phyloP scores from a whole-genome alignment of 768 basidiomycete species.

The Sporobolomyces phaffii region DNA sequence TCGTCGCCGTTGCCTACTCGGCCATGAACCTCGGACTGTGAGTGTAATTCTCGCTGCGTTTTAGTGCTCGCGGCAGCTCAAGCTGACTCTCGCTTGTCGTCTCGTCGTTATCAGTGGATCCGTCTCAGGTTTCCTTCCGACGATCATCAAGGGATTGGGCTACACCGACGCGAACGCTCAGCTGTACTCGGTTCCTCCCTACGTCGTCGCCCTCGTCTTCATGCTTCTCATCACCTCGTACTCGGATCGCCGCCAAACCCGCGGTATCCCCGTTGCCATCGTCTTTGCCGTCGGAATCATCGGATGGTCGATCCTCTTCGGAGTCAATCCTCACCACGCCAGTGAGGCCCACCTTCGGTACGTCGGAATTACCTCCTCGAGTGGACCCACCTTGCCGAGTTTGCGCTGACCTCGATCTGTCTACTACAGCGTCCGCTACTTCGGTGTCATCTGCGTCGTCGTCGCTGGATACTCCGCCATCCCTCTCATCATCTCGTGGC shows the following conservation, averaged over 20 bases:
- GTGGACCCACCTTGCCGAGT: too few species aligned
- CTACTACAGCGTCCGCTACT: slow-evolving; percentile 45
- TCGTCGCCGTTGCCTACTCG: slow-evolving; percentile 30
- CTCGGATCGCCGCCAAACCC: slow-evolving; percentile 26
- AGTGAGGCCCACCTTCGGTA: slow-evolving; percentile 31
- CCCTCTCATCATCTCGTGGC: slow-evolving; percentile 45
- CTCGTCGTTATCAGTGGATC: neutral
- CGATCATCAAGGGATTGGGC: slow-evolving; percentile 48
- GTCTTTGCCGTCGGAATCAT: slow-evolving; percentile 46
- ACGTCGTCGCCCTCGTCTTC: slow-evolving; percentile 48
- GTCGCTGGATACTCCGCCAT: slow-evolving; percentile 35
- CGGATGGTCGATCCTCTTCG: slow-evolving; percentile 46
- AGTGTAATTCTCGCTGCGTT: neutral
- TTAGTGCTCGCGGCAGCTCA: neutral
- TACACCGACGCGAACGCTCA: slow-evolving; percentile 43
- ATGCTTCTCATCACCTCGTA: slow-evolving; percentile 33
- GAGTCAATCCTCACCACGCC: slow-evolving; percentile 41
- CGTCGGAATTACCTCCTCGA: too few species aligned
- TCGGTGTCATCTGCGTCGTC: slow-evolving; percentile 47
- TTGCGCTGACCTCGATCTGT: neutral
- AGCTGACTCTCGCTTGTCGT: neutral
- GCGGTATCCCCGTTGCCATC: slow-evolving; percentile 43
- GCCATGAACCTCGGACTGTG: slow-evolving; percentile 46
- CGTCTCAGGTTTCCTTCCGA: slow-evolving; percentile 40
- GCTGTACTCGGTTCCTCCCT: slow-evolving; percentile 47